A percentile compares a stretch with the other conserved stretches of the same genome.
These are phyloP conservation scores for Rhodotorula paludigena DNA, from an alignment of 768 basidiomycete species.

Conservation along the genomic window DNA sequence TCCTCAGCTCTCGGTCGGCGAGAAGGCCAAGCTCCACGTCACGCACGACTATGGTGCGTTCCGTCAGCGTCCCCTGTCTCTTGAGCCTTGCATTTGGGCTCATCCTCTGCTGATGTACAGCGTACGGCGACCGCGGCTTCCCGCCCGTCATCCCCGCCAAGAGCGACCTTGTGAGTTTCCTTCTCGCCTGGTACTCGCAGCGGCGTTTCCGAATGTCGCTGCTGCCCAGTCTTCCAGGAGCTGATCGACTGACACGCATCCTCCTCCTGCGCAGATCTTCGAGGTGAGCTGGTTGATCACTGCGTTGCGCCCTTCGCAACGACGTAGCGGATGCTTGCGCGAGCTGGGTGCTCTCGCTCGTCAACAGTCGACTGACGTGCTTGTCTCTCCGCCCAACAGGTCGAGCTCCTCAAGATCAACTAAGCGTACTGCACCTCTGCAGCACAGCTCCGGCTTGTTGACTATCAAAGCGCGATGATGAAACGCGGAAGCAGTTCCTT, in stretches of 20 bases:
- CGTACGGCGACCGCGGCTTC: conserved; percentile 61
- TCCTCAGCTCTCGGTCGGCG: conserved; percentile 65
- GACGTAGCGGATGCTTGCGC: no score
- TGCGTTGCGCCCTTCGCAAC: no score
- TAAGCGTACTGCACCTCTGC: no score
- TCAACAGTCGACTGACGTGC: no score
- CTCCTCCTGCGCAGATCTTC: no score
- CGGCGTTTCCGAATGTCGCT: no score
- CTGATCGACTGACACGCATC: no score
- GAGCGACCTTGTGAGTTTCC: conserved; percentile 63
- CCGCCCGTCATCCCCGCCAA: conserved; percentile 67
- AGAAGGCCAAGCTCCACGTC: conserved; percentile 56
- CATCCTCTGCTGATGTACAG: not conserved
- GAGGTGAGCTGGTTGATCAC: conserved; percentile 47
- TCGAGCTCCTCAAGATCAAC: conserved; percentile 72
- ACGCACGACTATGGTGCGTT: conserved; percentile 66
- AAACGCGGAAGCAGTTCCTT: not conserved
- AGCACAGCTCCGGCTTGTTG: no score
- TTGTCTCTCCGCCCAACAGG: conserved; percentile 43
- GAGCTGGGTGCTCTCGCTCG: no score
- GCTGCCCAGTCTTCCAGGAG: no score
- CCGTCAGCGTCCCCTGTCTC: not conserved
- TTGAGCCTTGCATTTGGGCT: not conserved
- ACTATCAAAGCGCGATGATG: no score
- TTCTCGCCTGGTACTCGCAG: no score